Conservation (phyloP, 2,329 filamentous ascomycete species). For the Aaosphaeria arxii region DNA sequence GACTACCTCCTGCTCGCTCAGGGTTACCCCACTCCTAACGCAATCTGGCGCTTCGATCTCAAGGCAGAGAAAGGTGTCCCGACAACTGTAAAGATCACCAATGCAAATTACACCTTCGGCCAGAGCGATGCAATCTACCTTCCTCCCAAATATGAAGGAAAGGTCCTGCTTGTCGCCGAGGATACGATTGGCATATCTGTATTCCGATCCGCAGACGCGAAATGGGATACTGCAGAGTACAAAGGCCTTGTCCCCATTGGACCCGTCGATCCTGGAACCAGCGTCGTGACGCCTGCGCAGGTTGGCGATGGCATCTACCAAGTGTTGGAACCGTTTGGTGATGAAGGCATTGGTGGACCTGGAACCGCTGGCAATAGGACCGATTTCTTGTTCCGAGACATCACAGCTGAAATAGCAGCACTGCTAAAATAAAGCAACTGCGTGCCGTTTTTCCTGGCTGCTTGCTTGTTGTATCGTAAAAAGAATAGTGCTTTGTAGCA, state of each 20-base stretch:
- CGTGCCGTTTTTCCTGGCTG: too few relatives aligned
- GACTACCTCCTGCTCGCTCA: slow-evolving; percentile 10
- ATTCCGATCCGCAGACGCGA: slow-evolving; percentile 6
- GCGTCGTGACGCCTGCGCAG: slow-evolving; percentile 7
- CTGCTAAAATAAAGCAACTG: slow-evolving; percentile 1
- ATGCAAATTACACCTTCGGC: slow-evolving; percentile 5
- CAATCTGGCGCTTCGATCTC: slow-evolving; percentile 12
- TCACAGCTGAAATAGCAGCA: slow-evolving; percentile 8
- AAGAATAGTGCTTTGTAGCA: too few relatives aligned
- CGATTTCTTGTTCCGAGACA: slow-evolving; percentile 11
- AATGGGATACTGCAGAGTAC: slow-evolving; percentile 11
- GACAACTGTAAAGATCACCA: slow-evolving; percentile 4
- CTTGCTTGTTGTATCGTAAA: too few relatives aligned
- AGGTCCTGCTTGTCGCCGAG: slow-evolving; percentile 12
- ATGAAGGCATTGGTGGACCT: slow-evolving; percentile 10
- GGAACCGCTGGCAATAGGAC: slow-evolving; percentile 11
- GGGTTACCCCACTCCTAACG: slow-evolving; percentile 2
- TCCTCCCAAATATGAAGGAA: slow-evolving; percentile 10
- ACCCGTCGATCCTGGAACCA: slow-evolving; percentile 3
- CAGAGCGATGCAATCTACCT: slow-evolving; percentile 11
- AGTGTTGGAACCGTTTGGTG: slow-evolving; percentile 14
- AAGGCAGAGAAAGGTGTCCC: slow-evolving; percentile 7
- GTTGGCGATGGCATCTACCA: slow-evolving; percentile 9
- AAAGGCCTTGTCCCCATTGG: slow-evolving; percentile 6
- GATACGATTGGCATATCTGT: slow-evolving; percentile 8